Conservation (phyloP, 2,329 filamentous ascomycete species). For the Helicocarpus griseus region DNA sequence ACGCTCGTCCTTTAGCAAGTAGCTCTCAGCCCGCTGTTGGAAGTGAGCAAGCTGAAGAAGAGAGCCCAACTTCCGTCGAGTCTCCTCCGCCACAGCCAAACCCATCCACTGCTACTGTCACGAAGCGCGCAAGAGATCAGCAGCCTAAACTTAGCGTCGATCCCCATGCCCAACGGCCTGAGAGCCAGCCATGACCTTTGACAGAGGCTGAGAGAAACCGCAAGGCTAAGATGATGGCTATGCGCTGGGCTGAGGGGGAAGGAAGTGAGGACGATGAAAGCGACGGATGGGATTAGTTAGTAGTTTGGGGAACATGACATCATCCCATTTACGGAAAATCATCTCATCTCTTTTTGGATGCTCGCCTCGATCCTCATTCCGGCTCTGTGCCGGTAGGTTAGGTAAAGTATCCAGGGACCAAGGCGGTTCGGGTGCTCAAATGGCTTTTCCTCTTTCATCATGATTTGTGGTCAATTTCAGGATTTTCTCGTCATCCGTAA, state of each 20-base stretch:
- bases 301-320: no score
- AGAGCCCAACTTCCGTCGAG: neutral
- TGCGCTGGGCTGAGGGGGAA: conserved; percentile 21
- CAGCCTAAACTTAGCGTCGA: neutral
- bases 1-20: neutral
- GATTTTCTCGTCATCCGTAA: no score
- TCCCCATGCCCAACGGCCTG: neutral
- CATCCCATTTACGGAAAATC: no score
- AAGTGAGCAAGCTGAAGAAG: neutral
- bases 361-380: no score
- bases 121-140: neutral
- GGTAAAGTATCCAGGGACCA: no score
- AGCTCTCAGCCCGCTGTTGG: neutral
- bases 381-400: no score
- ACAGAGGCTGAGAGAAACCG: conserved; percentile 21
- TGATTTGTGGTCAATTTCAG: no score
- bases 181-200: conserved; percentile 7
- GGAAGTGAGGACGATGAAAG: conserved; percentile 11
- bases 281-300: conserved; percentile 5
- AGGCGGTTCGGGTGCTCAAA: no score
- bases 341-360: no score
- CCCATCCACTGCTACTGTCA: neutral
- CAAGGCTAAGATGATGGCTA: conserved; percentile 23
- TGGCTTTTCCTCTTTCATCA: no score
- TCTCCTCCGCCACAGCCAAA: neutral